Percentiles rank a stretch among this genome's conserved stretches.
Evolutionary conservation across 768 basidiomycete species (phyloP).

Genomic region (Suillus brevipes): DNA sequence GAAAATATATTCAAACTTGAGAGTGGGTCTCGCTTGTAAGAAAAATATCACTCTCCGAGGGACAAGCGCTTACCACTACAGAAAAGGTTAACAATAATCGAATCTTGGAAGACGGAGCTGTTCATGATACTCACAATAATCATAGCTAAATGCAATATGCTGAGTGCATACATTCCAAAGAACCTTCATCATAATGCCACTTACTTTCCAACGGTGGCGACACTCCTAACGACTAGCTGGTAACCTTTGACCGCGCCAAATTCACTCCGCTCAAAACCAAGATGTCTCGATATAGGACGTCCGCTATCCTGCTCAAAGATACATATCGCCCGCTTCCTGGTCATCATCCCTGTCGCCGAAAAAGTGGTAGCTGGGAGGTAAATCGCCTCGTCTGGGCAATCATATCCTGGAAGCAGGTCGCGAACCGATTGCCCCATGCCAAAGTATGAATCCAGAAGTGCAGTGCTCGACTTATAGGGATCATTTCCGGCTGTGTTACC

Average conservation of each 20-base stretch:
- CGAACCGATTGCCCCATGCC: constrained; percentile 60
- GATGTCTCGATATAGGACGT: constrained; percentile 58
- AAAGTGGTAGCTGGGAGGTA: constrained; percentile 59
- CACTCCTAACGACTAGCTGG: constrained; percentile 53
- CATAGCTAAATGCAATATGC: constrained; percentile 39
- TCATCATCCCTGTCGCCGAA: constrained; percentile 41
- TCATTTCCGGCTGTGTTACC: constrained; percentile 51
- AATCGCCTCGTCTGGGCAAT: constrained; percentile 62
- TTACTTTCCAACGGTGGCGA: constrained; percentile 65
- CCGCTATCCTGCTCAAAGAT: constrained; percentile 64
- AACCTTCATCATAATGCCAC: constrained; percentile 24
- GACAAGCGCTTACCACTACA: constrained; percentile 31
- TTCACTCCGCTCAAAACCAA: constrained; percentile 52
- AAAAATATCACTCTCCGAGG: not conserved
- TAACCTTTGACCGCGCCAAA: constrained; percentile 64
- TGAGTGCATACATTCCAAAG: not conserved
- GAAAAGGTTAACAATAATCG: not conserved
- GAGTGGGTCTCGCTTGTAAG: not conserved
- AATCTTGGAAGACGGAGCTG: constrained; percentile 1
- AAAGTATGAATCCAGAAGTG: constrained; percentile 63
- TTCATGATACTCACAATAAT: constrained; percentile 45
- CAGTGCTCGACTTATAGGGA: constrained; percentile 59
- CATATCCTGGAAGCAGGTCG: constrained; percentile 62
- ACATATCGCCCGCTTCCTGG: constrained; percentile 55
- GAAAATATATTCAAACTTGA: constrained; percentile 65